Percentiles rank a stretch among this genome's conserved stretches.
Conservation (phyloP, 331 rosid species). For the Prunus yedoensis region DNA sequence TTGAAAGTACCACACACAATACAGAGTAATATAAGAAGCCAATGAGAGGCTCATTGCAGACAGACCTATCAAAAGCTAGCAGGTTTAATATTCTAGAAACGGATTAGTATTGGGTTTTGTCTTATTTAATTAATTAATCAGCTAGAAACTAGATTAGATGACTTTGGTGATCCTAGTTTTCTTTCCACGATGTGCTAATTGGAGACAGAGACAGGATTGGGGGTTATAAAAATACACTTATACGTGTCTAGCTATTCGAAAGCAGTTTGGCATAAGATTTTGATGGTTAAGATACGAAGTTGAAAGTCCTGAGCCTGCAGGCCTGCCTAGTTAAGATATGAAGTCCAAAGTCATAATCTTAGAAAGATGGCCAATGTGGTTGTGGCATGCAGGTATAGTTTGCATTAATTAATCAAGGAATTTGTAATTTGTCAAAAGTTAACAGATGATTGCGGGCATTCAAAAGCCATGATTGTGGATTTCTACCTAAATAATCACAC, state of each 20-base stretch:
- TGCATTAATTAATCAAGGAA: neutral
- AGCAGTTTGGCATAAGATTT: neutral
- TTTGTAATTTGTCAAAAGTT: slow-evolving; percentile 34
- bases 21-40: too few relatives aligned
- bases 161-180: neutral
- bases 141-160: slow-evolving; percentile 3
- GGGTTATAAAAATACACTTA: neutral
- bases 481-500: slow-evolving; percentile 28
- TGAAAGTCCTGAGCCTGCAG: neutral
- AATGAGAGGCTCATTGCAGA: neutral
- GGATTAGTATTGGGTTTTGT: neutral
- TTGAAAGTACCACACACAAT: neutral
- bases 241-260: neutral
- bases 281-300: neutral
- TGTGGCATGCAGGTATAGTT: slow-evolving; percentile 7
- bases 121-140: neutral
- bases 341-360: neutral
- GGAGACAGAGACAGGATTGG: neutral
- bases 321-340: neutral
- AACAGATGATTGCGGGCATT: slow-evolving; percentile 33
- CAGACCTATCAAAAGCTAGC: neutral
- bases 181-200: neutral
- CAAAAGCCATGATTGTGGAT: slow-evolving; percentile 42
- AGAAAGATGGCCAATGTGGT: neutral
- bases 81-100: neutral